Evolutionary conservation across 2,329 filamentous ascomycete species (phyloP).

Genomic region (Fusarium sp.): DNA sequence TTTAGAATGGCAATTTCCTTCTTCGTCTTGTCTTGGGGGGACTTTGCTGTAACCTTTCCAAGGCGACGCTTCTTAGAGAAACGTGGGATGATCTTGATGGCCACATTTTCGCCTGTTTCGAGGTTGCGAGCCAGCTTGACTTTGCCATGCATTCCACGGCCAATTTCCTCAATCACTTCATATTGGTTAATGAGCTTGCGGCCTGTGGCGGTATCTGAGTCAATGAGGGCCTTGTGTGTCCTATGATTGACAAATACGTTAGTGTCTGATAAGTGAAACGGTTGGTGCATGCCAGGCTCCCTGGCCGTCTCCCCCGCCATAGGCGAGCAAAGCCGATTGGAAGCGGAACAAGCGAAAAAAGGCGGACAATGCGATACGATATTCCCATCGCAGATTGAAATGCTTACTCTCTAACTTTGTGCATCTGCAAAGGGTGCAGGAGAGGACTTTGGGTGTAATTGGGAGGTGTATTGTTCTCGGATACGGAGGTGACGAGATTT

Average conservation of each 20-base stretch:
- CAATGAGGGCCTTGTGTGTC: constrained; percentile 91
- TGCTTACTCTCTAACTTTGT: constrained; percentile 80
- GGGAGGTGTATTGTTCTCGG: constrained; percentile 65
- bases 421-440: constrained; percentile 76
- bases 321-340: constrained; percentile 7
- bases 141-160: constrained; percentile 95
- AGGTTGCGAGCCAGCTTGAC: constrained; percentile 92
- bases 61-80: constrained; percentile 93
- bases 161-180: constrained; percentile 95
- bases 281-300: constrained; percentile 11
- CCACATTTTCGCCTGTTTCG: constrained; percentile 80
- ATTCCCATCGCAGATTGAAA: not conserved
- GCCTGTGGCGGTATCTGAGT: constrained; percentile 87
- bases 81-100: constrained; percentile 98
- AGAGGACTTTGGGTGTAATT: constrained; percentile 66
- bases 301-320: constrained; percentile 14
- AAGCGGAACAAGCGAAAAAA: not conserved
- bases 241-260: constrained; percentile 52
- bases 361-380: not conserved
- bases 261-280: constrained; percentile 29
- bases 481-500: constrained; percentile 56
- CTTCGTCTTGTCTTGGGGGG: constrained; percentile 83
- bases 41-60: constrained; percentile 78
- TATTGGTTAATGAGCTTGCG: constrained; percentile 98
- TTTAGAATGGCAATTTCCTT: constrained; percentile 98